phyloP scores from a whole-genome alignment of 164 flowering plant species.

The Vitis riparia region DNA sequence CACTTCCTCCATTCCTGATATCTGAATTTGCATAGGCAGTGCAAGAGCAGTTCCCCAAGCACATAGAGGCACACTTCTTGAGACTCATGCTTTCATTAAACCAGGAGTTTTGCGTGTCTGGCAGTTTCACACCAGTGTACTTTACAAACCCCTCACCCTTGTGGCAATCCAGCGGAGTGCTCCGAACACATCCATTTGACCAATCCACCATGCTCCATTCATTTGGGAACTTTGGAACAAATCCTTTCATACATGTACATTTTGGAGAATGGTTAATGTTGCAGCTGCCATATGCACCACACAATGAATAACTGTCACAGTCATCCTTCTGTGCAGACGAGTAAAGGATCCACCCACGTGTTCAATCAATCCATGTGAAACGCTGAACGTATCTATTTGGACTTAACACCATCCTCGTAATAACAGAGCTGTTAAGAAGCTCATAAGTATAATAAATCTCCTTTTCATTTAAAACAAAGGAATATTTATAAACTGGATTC shows the following conservation, averaged over 20 bases:
- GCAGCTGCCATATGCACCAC: constrained; percentile 14
- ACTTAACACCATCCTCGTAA: not conserved
- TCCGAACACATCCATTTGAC: constrained; percentile 22
- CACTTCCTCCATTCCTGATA: not conserved
- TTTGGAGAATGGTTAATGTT: not conserved
- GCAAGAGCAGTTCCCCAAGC: too few relatives aligned
- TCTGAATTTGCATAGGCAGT: too few relatives aligned
- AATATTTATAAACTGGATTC: not conserved
- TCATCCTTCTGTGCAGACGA: not conserved
- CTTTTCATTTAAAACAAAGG: not conserved
- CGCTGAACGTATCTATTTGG: not conserved
- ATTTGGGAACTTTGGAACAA: constrained; percentile 9
- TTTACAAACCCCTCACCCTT: constrained; percentile 15
- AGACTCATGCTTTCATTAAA: not conserved
- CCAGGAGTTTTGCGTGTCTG: constrained; percentile 10
- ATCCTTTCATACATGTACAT: constrained; percentile 22
- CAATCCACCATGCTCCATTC: constrained; percentile 17
- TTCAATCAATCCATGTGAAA: not conserved
- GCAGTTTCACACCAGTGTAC: not conserved
- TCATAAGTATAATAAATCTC: not conserved
- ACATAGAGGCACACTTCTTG: not conserved
- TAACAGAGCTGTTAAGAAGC: not conserved
- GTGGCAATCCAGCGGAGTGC: constrained; percentile 8
- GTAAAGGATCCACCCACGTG: too few relatives aligned
- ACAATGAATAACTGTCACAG: constrained; percentile 8